Evolutionary conservation across 768 basidiomycete species (phyloP).

Genomic region (Amanita exitialis): DNA sequence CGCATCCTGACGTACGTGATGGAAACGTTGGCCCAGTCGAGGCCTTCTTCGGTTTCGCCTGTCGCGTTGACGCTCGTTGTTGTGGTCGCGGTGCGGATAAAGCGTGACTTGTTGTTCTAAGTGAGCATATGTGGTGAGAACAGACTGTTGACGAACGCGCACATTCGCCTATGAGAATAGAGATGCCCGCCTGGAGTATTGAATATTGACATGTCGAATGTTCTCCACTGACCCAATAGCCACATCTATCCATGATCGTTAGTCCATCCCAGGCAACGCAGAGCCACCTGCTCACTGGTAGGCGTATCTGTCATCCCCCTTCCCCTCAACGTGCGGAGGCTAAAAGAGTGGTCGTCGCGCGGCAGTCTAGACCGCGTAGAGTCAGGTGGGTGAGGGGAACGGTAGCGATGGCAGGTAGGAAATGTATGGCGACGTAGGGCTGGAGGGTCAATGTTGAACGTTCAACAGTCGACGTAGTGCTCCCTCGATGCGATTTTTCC

Average conservation of each 20-base stretch:
- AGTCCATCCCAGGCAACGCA: background rate
- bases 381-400: conserved; percentile 91
- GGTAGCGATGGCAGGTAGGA: conserved; percentile 84
- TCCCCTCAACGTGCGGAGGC: conserved; percentile 87
- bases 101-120: conserved; percentile 96
- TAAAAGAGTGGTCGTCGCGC: conserved; percentile 88
- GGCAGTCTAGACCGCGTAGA: conserved; percentile 85
- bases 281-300: conserved; percentile 47
- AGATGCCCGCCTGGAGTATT: conserved; percentile 98
- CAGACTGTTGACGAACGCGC: conserved; percentile 7
- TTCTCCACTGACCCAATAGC: conserved; percentile 75
- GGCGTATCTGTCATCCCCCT: conserved; percentile 89
- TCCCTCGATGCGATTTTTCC: too few species aligned
- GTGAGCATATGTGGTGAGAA: background rate
- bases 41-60: conserved; percentile 22
- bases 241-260: conserved; percentile 44
- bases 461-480: too few species aligned
- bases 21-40: conserved; percentile 39
- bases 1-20: conserved; percentile 60
- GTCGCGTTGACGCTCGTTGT: conserved; percentile 82
- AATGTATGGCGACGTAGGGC: conserved; percentile 95
- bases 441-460: too few species aligned
- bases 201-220: conserved; percentile 83
- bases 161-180: conserved; percentile 94
- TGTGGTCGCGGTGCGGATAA: conserved; percentile 97